Evolutionary conservation across 1,284 basidiomycete species (phyloP), one percentile per base, ranked within the genome.

Genomic region (Irpex sp.): DNA sequence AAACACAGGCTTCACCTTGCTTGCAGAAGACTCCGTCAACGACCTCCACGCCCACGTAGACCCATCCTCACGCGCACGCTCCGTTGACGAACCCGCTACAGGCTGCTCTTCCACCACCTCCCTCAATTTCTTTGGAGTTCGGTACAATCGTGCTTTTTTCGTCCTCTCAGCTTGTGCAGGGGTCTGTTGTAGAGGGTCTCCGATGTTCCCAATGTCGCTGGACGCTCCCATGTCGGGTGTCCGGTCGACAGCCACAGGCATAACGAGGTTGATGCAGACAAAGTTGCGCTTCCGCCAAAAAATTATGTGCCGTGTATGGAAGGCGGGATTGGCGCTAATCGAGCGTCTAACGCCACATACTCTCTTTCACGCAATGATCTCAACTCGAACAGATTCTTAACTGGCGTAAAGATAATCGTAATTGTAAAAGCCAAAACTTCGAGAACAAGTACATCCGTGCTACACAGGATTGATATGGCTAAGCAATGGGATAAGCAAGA

Each of bases 1-100:
- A 76, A 94, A 94, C 63, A 94, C 77, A 49, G 92, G 88, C 6
- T 91, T 83, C 56, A 85, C 82, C 62, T 79, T 81, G 66, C 85
- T 91, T 34, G 86, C 82, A 64, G 84, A 83, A 36, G 86, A 83
- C 74, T 93, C 89, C 47, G 91, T 88, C 60, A 96, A 79, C 52
- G 83, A 81, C 62, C 81, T 79, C 91, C 91, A 93, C 62, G 83
- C 78, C 90, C 91, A 92, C 62, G 77, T 69, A 64, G 76, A 72
- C 57, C 72, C 76, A 57, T 75, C 67, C 58, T 71, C 74, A 8
- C 19, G 54, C 9, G 54, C 34, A 36, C 8, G 21, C 54, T 63
- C 38, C 51, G 64, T 67, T n/a, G 65, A 68, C 34, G 69, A 68
- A 4, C 66, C 62, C 26, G 68, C 70, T 51, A 67, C 64, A 52